phyloP scores from a whole-genome alignment of 208 protist genomes.

The Vickermania spadyakhi region DNA sequence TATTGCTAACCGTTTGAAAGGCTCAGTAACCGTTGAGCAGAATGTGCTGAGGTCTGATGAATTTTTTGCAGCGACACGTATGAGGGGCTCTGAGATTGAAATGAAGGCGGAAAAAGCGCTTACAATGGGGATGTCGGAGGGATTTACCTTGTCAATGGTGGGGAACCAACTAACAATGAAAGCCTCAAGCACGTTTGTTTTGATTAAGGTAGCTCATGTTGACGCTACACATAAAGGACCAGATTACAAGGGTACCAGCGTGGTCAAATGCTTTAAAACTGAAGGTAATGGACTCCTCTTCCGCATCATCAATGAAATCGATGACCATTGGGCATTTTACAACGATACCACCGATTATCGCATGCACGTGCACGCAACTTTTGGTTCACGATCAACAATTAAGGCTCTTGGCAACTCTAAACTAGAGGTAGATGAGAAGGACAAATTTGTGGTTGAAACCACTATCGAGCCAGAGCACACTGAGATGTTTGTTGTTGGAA shows the following conservation, averaged over 20 bases:
- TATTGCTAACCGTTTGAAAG: constrained; percentile 6
- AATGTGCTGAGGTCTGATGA: background rate
- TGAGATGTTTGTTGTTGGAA: constrained; percentile 63
- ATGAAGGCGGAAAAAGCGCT: constrained; percentile 30
- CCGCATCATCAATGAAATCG: constrained; percentile 64
- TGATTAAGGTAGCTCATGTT: constrained; percentile 16
- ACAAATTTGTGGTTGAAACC: constrained; percentile 30
- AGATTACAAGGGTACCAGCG: constrained; percentile 45
- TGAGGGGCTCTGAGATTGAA: background rate
- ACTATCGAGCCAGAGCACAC: constrained; percentile 36
- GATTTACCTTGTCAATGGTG: constrained; percentile 24
- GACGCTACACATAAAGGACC: constrained; percentile 24
- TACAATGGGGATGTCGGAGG: constrained; percentile 48
- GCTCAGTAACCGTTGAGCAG: background rate
- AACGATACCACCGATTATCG: constrained; percentile 61
- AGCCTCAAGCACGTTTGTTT: constrained; percentile 30
- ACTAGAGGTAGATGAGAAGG: constrained; percentile 24
- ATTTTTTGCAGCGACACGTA: background rate
- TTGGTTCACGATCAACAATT: constrained; percentile 45
- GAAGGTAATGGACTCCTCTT: constrained; percentile 62
- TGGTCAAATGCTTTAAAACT: constrained; percentile 55
- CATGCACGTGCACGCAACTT: constrained; percentile 40
- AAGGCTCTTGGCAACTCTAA: constrained; percentile 27
- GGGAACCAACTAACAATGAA: constrained; percentile 30
- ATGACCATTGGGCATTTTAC: constrained; percentile 71